Evolutionary conservation across 768 basidiomycete species (phyloP).

Genomic region (Atractiella rhizophila): DNA sequence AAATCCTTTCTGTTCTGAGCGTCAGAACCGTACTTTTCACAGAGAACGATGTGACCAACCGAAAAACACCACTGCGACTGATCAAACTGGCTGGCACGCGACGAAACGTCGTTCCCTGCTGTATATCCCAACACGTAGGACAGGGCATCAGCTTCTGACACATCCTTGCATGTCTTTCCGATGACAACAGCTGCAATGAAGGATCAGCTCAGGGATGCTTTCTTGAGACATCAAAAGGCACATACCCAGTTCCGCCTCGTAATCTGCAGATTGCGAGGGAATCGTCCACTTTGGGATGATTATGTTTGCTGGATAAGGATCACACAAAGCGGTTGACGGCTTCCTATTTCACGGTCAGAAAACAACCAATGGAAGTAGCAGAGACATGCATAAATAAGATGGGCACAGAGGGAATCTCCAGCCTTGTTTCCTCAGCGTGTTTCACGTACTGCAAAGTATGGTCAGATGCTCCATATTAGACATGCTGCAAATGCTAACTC

Average conservation of each 20-base stretch:
- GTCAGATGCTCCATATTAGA: not conserved
- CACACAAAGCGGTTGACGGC: not conserved
- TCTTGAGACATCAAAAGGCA: no score
- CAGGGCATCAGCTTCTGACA: slow-evolving; percentile 20
- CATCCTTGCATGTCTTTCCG: slow-evolving; percentile 20
- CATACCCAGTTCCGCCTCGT: not conserved
- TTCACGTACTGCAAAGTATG: not conserved
- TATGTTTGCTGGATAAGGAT: not conserved
- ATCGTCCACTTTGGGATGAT: not conserved
- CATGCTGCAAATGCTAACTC: not conserved
- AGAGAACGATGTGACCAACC: no score
- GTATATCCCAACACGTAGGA: slow-evolving; percentile 21
- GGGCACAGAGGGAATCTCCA: not conserved
- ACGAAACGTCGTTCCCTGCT: slow-evolving; percentile 21
- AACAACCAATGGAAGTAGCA: not conserved
- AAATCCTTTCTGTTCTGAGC: no score
- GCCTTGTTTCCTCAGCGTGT: not conserved
- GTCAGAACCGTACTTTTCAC: no score
- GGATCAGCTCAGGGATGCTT: no score
- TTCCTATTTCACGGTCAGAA: not conserved
- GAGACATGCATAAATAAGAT: not conserved
- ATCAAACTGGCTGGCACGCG: slow-evolving; percentile 18
- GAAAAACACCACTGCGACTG: slow-evolving; percentile 10
- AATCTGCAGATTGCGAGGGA: not conserved
- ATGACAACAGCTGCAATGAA: slow-evolving; percentile 22